Base-by-base conservation (phyloP, 1,284 basidiomycete genomes). In the Cryptococcus floricola region DNA sequence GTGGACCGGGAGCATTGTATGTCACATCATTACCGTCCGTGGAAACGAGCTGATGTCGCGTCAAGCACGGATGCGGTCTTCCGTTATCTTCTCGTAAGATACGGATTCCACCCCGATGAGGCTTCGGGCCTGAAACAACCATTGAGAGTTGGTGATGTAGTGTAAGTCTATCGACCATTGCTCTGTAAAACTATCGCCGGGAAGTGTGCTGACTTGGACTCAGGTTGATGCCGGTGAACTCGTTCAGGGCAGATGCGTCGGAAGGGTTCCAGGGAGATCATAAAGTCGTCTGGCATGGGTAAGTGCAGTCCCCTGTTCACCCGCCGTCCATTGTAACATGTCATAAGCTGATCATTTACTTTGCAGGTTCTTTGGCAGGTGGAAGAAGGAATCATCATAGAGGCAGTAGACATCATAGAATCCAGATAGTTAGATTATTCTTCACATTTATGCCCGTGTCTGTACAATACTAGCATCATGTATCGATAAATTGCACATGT, bases 1-100 rank as follows among this genome's bases (percentile, higher is more conserved):
- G 65, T 3, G 68, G 68, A 16, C 61, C 66, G 18, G 65, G 68
- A 9, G 65, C 59, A 4, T 65, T 67, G 66, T 69, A 37, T 58
- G 66, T 54, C 37, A 23, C 16, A 38, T 9, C 46, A 28, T 10
- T 47, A 31, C 13, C 18, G 10, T 25, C 3, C 6, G 14, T 16
- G 51, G 10, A 0, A 52, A 23, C n/a, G n/a, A 38, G 45, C 31
- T 53, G 45, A 44, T 42, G 28, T 27, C 38, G 18, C 28, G n/a
- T 34, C 25, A 39, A 57, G 54, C 39, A 60, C 57, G 50, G 64
- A 62, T 42, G 60, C 56, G 4, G 58, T 64, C 16, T 50, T 66
- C 41, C 60, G 64, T 12, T 71, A 69, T 51, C 59, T 69, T 19
- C 59, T 67, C 12, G 58, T 66, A 5, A 57, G 65, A 47, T 56